Evolutionary conservation across 148 eudicot species (phyloP).

Genomic region (Nepenthes mirabilis): DNA sequence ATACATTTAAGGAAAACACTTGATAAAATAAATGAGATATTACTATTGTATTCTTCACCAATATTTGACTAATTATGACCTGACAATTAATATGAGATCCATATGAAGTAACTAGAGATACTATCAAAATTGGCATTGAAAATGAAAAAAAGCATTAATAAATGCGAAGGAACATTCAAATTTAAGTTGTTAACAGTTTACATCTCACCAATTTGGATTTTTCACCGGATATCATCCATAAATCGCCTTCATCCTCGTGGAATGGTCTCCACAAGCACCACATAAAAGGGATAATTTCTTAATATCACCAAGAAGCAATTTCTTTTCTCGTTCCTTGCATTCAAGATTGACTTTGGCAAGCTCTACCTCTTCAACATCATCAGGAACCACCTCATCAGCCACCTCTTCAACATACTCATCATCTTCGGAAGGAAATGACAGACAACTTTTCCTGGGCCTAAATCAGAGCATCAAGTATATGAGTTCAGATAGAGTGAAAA

Average conservation of each 20-base stretch:
- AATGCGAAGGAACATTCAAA: neutral
- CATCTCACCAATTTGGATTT: constrained; percentile 61
- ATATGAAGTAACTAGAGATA: no score
- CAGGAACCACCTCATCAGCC: constrained; percentile 98
- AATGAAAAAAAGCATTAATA: neutral
- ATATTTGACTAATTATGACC: no score
- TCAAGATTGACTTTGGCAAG: constrained; percentile 83
- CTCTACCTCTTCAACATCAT: constrained; percentile 98
- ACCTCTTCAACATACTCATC: constrained; percentile 94
- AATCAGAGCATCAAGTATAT: constrained; percentile 11
- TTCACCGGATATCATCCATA: constrained; percentile 80
- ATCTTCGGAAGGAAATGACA: constrained; percentile 67
- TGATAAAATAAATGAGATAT: no score
- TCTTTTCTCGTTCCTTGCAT: constrained; percentile 62
- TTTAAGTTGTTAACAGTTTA: constrained; percentile 7
- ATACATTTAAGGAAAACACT: no score
- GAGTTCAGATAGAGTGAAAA: neutral
- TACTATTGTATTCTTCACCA: no score
- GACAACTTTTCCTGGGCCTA: constrained; percentile 87
- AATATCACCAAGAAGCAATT: constrained; percentile 68
- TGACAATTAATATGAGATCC: no score
- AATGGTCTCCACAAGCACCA: constrained; percentile 45
- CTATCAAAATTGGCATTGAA: neutral
- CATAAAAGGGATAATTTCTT: constrained; percentile 39
- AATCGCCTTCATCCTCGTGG: constrained; percentile 47